Evolutionary conservation across 1,139 yeast species (phyloP), one percentile per base, ranked within the genome.

Genomic region (Sugiyamaella japonica): DNA sequence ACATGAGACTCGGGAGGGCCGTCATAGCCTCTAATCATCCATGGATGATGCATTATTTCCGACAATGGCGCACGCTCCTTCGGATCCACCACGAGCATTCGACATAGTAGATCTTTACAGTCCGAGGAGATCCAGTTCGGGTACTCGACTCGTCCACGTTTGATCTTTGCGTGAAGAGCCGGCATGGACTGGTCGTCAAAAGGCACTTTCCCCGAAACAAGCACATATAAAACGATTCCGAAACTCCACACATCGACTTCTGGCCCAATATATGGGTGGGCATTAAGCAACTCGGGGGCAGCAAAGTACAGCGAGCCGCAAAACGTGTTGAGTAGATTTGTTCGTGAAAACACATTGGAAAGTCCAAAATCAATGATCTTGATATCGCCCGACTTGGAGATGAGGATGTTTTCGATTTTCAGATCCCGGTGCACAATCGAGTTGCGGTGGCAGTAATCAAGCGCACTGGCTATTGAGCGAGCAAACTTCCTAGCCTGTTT

Each of bases 171-270:
- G 70, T 95, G 99, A 64, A 95, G 77, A 1, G 89, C 95, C 47
- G 93, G 86, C 63, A 95, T 96, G 58, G 89, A 85, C 67, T 89
- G 95, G 69, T 95, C 99, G 70, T 95, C 99, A 71, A 95, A 95
- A 12, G 99, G 99, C 7, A 95, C 98, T 69, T 90, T 91, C 53
- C 99, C 99, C 69, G 97, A 91, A 1, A 93, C 97, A 59, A 95
- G 75, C 15, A 93, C 99, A 67, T 89, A 93, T 38, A 95, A 74
- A 0, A 93, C 97, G 48, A 93, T 97, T 56, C 99, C 99, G 76
- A 91, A 91, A 4, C 97, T 89, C 99, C 99, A 93, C 29, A 93
- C 86, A 69, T 93, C 99, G 49, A 95, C 97, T 70, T 95, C 99
- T 0, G 99, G 99, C 0, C 99, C 99, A 36, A 82, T 77, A 66